Evolutionary conservation across 1,284 basidiomycete genomes (phyloP).

Genomic region (Coriolopsis trogii): DNA sequence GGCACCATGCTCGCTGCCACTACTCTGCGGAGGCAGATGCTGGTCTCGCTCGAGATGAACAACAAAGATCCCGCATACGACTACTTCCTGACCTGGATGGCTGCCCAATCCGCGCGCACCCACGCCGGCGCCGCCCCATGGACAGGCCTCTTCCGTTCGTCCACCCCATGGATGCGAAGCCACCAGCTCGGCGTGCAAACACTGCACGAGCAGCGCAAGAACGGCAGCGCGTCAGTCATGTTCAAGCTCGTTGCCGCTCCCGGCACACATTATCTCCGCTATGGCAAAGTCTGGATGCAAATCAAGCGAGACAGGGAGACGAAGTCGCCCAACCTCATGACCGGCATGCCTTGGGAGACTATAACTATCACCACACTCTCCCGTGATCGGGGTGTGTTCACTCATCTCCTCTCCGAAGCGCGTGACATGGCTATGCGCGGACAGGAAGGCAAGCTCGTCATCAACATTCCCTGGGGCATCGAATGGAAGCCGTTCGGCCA

Average conservation of each 20-base stretch:
- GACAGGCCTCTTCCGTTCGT: constrained; percentile 26
- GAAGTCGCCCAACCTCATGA: constrained; percentile 89
- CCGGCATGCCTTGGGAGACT: constrained; percentile 97
- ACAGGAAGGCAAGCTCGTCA: constrained; percentile 93
- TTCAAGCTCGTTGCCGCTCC: constrained; percentile 97
- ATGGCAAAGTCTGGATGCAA: constrained; percentile 94
- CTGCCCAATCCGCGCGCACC: constrained; percentile 53
- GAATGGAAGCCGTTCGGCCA: constrained; percentile 98
- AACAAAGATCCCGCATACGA: constrained; percentile 95
- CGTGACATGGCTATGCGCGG: constrained; percentile 84
- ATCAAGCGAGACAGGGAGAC: constrained; percentile 94
- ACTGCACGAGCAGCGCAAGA: constrained; percentile 82
- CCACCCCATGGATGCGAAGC: constrained; percentile 65
- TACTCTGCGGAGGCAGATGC: constrained; percentile 84
- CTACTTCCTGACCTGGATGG: constrained; percentile 99
- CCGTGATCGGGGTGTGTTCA: constrained; percentile 82
- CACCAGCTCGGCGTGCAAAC: constrained; percentile 98
- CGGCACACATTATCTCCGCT: constrained; percentile 93
- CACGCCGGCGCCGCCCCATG: constrained; percentile 35
- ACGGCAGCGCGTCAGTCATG: constrained; percentile 83
- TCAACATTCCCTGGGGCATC: constrained; percentile 95
- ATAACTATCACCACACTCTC: constrained; percentile 94
- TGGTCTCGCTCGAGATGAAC: constrained; percentile 95
- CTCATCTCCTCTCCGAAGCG: constrained; percentile 84
- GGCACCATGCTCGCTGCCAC: constrained; percentile 71